These are phyloP conservation scores for Pyrenophora graminea DNA, from an alignment of 2,329 filamentous ascomycete species.

Conservation along the genomic window DNA sequence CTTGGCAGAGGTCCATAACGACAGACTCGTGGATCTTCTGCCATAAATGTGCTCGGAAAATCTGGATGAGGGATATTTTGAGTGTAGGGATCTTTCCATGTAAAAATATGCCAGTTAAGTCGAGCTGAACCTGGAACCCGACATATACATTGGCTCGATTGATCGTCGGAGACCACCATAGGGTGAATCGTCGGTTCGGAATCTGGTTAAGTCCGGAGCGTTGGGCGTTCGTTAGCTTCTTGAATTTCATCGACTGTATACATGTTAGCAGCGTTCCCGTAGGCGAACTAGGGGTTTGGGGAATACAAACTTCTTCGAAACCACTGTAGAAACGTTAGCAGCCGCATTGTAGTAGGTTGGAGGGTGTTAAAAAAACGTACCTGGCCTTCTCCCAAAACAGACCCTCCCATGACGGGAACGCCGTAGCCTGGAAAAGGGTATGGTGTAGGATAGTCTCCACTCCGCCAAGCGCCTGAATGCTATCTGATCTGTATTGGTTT, in stretches of 20 bases:
- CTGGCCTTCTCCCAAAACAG: conserved; percentile 76
- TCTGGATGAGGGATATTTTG: conserved; percentile 97
- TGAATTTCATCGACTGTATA: conserved; percentile 81
- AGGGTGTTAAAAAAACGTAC: no score
- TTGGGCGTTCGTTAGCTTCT: conserved; percentile 97
- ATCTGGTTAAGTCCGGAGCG: conserved; percentile 97
- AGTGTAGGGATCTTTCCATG: conserved; percentile 98
- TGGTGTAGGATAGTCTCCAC: conserved; percentile 98
- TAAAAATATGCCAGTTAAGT: conserved; percentile 97
- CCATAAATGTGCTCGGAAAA: conserved; percentile 99
- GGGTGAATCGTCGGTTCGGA: conserved; percentile 94
- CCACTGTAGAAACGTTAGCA: conserved; percentile 2
- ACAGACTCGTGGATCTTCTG: conserved; percentile 99
- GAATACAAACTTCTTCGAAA: conserved; percentile 38
- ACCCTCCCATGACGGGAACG: conserved; percentile 96
- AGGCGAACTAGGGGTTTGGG: no score
- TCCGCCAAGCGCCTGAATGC: conserved; percentile 93
- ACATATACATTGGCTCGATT: conserved; percentile 97
- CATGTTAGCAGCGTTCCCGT: no score
- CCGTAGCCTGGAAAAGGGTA: conserved; percentile 94
- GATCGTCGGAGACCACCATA: conserved; percentile 94
- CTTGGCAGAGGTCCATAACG: conserved; percentile 98
- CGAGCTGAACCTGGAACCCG: conserved; percentile 98
- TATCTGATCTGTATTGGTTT: conserved; percentile 93
- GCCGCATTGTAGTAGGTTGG: no score